These are phyloP conservation scores for Epichloe brachyelytri DNA, from an alignment of 2,329 filamentous ascomycete species.

Conservation along the genomic window DNA sequence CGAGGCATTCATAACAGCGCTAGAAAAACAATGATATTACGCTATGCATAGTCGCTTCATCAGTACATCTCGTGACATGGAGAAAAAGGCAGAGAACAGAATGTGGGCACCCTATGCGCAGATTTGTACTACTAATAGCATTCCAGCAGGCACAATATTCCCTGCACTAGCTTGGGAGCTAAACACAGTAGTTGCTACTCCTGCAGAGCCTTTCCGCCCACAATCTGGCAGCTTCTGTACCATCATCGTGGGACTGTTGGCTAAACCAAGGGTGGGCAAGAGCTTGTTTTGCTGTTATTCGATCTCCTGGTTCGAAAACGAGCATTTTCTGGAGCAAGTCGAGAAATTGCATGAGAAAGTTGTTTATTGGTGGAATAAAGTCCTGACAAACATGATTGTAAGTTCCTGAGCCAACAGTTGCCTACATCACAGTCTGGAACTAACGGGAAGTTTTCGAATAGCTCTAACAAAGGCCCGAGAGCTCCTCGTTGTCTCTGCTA, in stretches of 20 bases:
- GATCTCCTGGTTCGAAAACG: constrained; percentile 44
- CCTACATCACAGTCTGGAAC: constrained; percentile 47
- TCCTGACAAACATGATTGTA: constrained; percentile 14
- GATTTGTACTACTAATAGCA: too few relatives aligned
- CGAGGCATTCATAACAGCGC: too few relatives aligned
- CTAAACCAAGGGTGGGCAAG: constrained; percentile 49
- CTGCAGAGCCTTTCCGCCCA: too few relatives aligned
- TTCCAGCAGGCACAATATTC: too few relatives aligned
- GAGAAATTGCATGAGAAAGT: constrained; percentile 41
- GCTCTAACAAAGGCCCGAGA: constrained; percentile 48
- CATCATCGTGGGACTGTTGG: constrained; percentile 38
- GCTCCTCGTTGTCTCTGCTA: constrained; percentile 47
- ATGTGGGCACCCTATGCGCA: too few relatives aligned
- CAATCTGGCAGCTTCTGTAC: constrained; percentile 42
- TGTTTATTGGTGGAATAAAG: constrained; percentile 41
- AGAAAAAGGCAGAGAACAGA: too few relatives aligned
- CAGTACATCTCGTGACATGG: too few relatives aligned
- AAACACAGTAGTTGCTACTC: too few relatives aligned
- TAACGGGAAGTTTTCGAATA: too few relatives aligned
- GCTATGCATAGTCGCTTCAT: too few relatives aligned
- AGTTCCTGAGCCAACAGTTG: neutral
- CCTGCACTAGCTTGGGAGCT: too few relatives aligned
- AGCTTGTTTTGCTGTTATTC: constrained; percentile 47
- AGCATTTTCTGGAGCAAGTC: constrained; percentile 49
- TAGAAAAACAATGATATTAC: too few relatives aligned